Base-by-base conservation (phyloP, 768 basidiomycete species). In the Mycena amicta region DNA sequence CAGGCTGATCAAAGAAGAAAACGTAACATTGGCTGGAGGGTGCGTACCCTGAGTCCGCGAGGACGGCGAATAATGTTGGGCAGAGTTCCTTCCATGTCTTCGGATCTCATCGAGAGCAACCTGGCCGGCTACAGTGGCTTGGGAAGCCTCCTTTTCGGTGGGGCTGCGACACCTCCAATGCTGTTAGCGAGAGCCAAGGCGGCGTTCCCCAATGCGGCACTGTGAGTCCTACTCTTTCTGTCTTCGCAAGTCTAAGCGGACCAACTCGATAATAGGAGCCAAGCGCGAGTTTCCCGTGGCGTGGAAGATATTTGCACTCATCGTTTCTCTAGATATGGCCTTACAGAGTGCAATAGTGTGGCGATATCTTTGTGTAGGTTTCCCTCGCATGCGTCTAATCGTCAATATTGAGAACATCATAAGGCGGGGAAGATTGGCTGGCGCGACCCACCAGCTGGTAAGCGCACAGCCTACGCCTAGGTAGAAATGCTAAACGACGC, bases 341-440 rank as follows among this genome's bases (percentile, higher is more conserved):
- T 61, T 41, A 60, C 50, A 27, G 60, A 46, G 50, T 43, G 28
- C 25, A 63, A 63, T 31, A 57, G 58, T 20, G 56, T 63, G 18
- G 57, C 58, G 11, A 46, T 43, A 15, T 56, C 52, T 1, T 18
- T 63, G 13, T n/a, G n/a, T n/a, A n/a, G n/a, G n/a, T n/a, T n/a
- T n/a, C n/a, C n/a, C n/a, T n/a, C n/a, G n/a, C n/a, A n/a, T n/a
- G n/a, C n/a, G n/a, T n/a, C n/a, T n/a, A n/a, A n/a, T n/a, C n/a
- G n/a, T n/a, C n/a, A n/a, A n/a, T n/a, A n/a, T n/a, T n/a, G n/a
- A n/a, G n/a, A n/a, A n/a, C n/a, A n/a, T n/a, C n/a, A n/a, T n/a
- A n/a, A n/a, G 77, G 80, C n/a, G 86, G 85, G 30, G 82, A 84
- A 64, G 87, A 89, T 70, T 87, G 85, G 65, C 67, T 75, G 16